Percentiles rank a stretch among this genome's conserved stretches.
phyloP scores from a whole-genome alignment of 495 filamentous ascomycete genomes.

The Annulohypoxylon moriforme region DNA sequence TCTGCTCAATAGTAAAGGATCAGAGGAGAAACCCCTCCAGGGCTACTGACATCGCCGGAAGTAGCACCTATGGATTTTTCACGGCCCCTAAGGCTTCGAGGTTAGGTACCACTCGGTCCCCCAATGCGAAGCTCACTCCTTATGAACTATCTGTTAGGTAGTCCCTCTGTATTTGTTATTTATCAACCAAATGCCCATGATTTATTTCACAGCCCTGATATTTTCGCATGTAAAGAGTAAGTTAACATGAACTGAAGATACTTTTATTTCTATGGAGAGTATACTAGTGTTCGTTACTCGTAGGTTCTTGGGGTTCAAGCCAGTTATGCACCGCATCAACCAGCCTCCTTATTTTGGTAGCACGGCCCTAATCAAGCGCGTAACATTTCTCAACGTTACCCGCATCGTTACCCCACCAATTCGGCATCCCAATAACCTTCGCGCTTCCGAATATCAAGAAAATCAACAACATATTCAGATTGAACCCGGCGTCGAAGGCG shows the following conservation, averaged over 20 bases:
- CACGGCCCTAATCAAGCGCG: slow-evolving; percentile 30
- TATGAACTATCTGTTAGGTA: too few relatives aligned
- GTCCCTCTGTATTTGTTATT: too few relatives aligned
- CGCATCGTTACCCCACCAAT: slow-evolving; percentile 67
- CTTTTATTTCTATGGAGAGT: not conserved
- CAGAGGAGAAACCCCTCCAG: too few relatives aligned
- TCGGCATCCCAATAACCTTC: slow-evolving; percentile 64
- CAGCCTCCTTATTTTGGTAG: not conserved
- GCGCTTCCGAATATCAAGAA: slow-evolving; percentile 66
- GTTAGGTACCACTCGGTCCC: too few relatives aligned
- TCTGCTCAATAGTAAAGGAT: not conserved
- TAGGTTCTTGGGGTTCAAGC: not conserved
- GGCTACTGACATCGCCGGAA: not conserved
- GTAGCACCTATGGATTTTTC: not conserved
- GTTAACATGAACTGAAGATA: not conserved
- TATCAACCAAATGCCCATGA: too few relatives aligned
- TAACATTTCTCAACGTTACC: slow-evolving; percentile 54
- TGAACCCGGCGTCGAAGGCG: slow-evolving; percentile 69
- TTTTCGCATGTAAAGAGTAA: not conserved
- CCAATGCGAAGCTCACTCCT: too few relatives aligned
- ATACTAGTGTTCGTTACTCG: not conserved
- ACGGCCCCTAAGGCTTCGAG: too few relatives aligned
- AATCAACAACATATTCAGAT: slow-evolving; percentile 66
- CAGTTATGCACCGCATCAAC: not conserved
- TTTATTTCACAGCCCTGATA: too few relatives aligned